Evolutionary conservation across 2,329 filamentous ascomycete genomes (phyloP), one percentile per base, ranked within the genome.

Genomic region (Trichoderma atroviride): DNA sequence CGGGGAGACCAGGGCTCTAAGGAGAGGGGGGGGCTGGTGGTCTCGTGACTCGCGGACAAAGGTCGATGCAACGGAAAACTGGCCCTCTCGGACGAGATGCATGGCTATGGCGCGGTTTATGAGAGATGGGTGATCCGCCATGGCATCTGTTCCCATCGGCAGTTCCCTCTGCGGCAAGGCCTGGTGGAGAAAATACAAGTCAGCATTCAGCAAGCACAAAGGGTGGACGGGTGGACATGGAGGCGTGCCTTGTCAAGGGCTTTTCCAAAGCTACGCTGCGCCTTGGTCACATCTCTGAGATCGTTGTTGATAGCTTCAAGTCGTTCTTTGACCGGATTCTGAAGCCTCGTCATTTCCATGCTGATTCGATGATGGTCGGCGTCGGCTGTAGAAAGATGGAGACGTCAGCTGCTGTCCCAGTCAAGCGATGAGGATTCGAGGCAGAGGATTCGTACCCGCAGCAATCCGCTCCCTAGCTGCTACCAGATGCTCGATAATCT

Each of bases 41-140:
- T 83, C 79, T 70, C 83, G 80, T 19, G 83, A 88, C 83, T 98
- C 96, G 16, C 86, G 83, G 60, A 97, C 88, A 74, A 99, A 97
- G 1, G 90, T 93, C 19, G 90, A 89, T 14, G 95, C 95, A 2
- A 97, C 94, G 27, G 86, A 86, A 79, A 99, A 99, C 77, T 97
- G 92, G 60, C 96, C 96, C 81, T 98, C 95, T 52, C 96, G 92
- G 50, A 99, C 86, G 27, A 99, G 87, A 77, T 99, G 96, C 94
- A 98, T 97, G 11, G 92, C 92, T 74, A 99, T 96, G 7, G 96
- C 95, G 69, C 94, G 89, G 81, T 97, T 96, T 77, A 98, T 93
- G 14, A 97, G 85, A 19, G 86, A 84, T 4, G 91, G 87, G 73
- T 96, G 89, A 24, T 90, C 87, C 1, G 88, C 89, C 79, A 97